Conservation (phyloP, 148 eudicot genomes). For the Cornus florida region DNA sequence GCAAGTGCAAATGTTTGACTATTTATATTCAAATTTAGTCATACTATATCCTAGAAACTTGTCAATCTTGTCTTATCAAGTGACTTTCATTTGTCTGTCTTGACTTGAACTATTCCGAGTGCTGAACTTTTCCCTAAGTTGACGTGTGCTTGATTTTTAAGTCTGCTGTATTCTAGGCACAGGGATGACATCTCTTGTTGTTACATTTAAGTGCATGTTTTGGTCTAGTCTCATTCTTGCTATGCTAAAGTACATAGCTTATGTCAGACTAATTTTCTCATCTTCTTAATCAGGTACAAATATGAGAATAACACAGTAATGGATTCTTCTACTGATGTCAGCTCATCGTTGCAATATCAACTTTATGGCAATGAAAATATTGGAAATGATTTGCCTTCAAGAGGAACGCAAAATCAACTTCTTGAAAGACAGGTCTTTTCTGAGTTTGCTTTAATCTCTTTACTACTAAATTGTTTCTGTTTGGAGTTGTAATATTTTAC, state of each 20-base stretch:
- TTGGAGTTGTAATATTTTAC: neutral
- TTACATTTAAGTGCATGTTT: neutral
- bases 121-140: neutral
- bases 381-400: conserved; percentile 72
- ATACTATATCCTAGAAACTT: neutral
- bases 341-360: conserved; percentile 83
- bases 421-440: conserved; percentile 90
- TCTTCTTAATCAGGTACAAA: conserved; percentile 64
- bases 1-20: no score
- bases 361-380: conserved; percentile 80
- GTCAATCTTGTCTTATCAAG: neutral
- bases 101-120: neutral
- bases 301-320: conserved; percentile 81
- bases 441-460: neutral
- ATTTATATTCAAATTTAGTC: neutral
- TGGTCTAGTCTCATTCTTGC: conserved; percentile 1
- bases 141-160: neutral
- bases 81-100: neutral
- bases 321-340: conserved; percentile 81
- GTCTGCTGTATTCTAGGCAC: neutral
- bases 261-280: conserved; percentile 14
- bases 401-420: conserved; percentile 94
- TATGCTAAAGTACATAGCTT: neutral
- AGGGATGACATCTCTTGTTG: conserved; percentile 1
- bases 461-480: neutral